phyloP scores from a whole-genome alignment of 2,329 filamentous ascomycete species.

The Alternaria gansuensis region DNA sequence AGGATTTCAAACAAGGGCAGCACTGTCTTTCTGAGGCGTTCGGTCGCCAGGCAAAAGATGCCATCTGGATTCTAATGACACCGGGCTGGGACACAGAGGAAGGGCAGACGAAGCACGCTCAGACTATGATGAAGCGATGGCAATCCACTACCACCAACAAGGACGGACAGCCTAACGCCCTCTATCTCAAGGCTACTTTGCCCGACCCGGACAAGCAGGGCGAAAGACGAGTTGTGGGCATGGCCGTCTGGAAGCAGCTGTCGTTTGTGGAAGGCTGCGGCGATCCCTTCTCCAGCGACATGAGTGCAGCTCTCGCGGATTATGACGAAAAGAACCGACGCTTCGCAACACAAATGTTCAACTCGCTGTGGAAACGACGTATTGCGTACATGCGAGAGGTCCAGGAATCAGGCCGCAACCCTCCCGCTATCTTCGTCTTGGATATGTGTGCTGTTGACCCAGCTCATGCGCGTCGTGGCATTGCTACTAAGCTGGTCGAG shows the following conservation, averaged over 20 bases:
- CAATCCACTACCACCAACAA: constrained; percentile 52
- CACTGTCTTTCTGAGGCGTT: constrained; percentile 56
- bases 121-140: constrained; percentile 57
- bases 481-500: constrained; percentile 48
- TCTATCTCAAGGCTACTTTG: constrained; percentile 65
- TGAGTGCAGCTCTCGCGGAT: constrained; percentile 38
- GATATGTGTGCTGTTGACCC: constrained; percentile 61
- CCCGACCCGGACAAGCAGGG: constrained; percentile 40
- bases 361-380: constrained; percentile 58
- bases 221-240: constrained; percentile 57
- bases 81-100: constrained; percentile 64
- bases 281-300: constrained; percentile 44
- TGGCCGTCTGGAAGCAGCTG: constrained; percentile 65
- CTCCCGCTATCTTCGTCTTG: constrained; percentile 61
- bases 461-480: constrained; percentile 59
- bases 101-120: constrained; percentile 53
- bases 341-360: constrained; percentile 58
- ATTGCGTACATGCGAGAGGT: constrained; percentile 43
- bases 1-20: constrained; percentile 42
- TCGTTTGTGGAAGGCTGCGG: constrained; percentile 62
- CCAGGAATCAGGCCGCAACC: constrained; percentile 35
- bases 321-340: constrained; percentile 58
- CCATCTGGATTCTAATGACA: constrained; percentile 62
- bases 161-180: constrained; percentile 59
- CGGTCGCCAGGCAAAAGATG: constrained; percentile 61